A percentile compares a stretch with the other conserved stretches of the same genome.
These are phyloP conservation scores for Microbotryum lychnidis-dioicae DNA, from an alignment of 1,284 basidiomycete species.

Conservation along the genomic window DNA sequence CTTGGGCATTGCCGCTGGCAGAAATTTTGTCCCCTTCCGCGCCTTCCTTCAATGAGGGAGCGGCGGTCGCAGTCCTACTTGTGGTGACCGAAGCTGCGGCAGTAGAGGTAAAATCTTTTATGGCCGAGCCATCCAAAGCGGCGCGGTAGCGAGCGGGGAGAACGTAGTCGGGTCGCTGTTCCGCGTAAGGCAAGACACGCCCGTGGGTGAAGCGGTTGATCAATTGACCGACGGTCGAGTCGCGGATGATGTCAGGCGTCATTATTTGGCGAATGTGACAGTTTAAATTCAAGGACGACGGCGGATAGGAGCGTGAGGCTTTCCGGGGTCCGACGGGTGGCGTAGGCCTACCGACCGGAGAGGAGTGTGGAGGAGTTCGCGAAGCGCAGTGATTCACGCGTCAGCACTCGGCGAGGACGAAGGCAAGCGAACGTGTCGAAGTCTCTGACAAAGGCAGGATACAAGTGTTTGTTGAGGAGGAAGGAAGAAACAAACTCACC, in stretches of 20 bases:
- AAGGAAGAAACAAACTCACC: too few relatives aligned
- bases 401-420: too few relatives aligned
- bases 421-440: too few relatives aligned
- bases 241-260: conserved; percentile 26
- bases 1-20: neutral
- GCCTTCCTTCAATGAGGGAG: neutral
- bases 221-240: conserved; percentile 28
- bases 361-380: too few relatives aligned
- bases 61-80: neutral
- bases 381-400: too few relatives aligned
- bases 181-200: conserved; percentile 27
- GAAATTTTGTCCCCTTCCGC: neutral
- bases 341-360: too few relatives aligned
- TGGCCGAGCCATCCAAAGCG: neutral
- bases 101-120: neutral
- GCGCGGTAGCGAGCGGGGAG: conserved; percentile 22
- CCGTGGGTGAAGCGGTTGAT: conserved; percentile 28
- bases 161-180: conserved; percentile 28
- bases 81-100: neutral
- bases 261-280: neutral
- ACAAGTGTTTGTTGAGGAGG: too few relatives aligned
- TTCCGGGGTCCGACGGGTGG: too few relatives aligned
- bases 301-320: neutral
- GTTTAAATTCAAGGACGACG: neutral
- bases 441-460: too few relatives aligned